phyloP scores from a whole-genome alignment of 148 eudicot genomes.

The Rhododendron molle region DNA sequence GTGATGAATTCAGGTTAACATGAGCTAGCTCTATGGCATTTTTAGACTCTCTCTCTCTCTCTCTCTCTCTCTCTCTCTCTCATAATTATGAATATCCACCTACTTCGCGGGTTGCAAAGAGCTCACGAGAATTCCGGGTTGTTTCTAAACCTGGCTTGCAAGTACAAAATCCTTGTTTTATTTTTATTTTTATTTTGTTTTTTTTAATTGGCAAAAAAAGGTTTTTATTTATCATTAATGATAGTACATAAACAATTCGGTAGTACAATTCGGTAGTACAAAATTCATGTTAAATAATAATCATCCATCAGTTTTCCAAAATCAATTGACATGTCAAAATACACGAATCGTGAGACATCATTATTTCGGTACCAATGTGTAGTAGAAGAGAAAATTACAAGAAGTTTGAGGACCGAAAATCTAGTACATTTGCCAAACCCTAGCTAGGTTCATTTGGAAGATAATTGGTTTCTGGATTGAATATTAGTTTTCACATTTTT shows the following conservation, averaged over 20 bases:
- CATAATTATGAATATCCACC: constrained; percentile 11
- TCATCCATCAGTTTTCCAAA: not conserved
- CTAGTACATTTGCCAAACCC: not conserved
- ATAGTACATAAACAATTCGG: too few species aligned
- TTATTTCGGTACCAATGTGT: not conserved
- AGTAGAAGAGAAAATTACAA: not conserved
- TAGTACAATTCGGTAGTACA: too few species aligned
- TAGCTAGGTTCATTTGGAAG: not conserved
- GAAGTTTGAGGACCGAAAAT: not conserved
- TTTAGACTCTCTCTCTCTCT: not conserved
- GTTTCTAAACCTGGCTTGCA: not conserved
- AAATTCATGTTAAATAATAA: too few species aligned
- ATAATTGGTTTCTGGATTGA: not conserved
- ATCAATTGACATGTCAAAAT: not conserved
- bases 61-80: constrained; percentile 8
- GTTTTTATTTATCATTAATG: too few species aligned
- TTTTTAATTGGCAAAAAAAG: too few species aligned
- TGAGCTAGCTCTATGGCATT: not conserved
- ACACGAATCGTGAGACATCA: not conserved
- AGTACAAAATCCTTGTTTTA: not conserved
- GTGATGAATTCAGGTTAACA: not conserved
- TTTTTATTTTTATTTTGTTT: too few species aligned
- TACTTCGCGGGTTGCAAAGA: constrained; percentile 9
- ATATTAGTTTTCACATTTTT: not conserved
- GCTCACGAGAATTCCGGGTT: constrained; percentile 12